Evolutionary conservation across 2,329 filamentous ascomycete genomes (phyloP).

Genomic region (Knoxdaviesia capensis): DNA sequence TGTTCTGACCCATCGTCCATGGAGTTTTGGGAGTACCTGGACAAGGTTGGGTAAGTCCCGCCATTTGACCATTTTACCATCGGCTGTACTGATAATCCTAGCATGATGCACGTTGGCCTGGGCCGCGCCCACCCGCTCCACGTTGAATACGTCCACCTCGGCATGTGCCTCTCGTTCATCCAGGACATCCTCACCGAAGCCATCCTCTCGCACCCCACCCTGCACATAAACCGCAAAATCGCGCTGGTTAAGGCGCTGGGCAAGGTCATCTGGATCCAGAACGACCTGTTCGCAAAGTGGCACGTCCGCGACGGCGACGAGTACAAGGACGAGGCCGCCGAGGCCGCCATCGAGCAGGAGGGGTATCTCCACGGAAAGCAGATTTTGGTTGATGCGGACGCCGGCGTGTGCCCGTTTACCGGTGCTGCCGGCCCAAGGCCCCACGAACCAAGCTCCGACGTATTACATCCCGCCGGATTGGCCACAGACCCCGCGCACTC

Average conservation of each 20-base stretch:
- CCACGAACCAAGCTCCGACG: no score
- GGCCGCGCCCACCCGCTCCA: conserved; percentile 56
- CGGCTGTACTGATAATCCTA: conserved; percentile 8
- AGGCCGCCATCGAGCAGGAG: conserved; percentile 35
- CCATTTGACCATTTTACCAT: conserved; percentile 1
- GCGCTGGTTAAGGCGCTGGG: conserved; percentile 55
- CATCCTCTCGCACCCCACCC: conserved; percentile 48
- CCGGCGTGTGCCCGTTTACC: conserved; percentile 10
- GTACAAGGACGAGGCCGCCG: conserved; percentile 22
- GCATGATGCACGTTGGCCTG: conserved; percentile 62
- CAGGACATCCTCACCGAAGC: conserved; percentile 62
- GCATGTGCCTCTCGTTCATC: conserved; percentile 51
- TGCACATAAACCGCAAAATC: conserved; percentile 48
- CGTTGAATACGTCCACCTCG: conserved; percentile 65
- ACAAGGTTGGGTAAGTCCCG: conserved; percentile 51
- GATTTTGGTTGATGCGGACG: conserved; percentile 24
- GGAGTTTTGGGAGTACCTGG: conserved; percentile 68
- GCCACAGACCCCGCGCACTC: no score
- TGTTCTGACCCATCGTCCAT: conserved; percentile 56
- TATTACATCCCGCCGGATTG: no score
- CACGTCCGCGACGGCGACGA: conserved; percentile 53
- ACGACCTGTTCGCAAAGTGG: conserved; percentile 69
- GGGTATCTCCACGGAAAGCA: conserved; percentile 44
- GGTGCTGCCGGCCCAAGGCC: background rate
- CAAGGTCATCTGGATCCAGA: conserved; percentile 79